Evolutionary conservation across 1,284 basidiomycete species (phyloP).

Genomic region (Earliella scabrosa): DNA sequence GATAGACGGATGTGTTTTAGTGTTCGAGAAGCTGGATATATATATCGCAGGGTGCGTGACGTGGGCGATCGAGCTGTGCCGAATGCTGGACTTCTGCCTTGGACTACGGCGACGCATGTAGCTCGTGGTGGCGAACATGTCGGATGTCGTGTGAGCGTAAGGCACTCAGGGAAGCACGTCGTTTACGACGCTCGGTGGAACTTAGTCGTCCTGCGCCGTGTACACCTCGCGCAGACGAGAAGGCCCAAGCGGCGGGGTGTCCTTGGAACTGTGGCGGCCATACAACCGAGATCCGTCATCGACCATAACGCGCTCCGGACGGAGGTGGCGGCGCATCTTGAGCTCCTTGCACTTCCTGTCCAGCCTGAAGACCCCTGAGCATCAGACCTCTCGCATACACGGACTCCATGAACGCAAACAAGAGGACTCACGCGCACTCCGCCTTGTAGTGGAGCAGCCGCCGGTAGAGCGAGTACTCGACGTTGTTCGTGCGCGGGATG

Average conservation of each 20-base stretch:
- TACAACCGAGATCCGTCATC: neutral
- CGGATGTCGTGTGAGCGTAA: too few species aligned
- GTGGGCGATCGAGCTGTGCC: too few species aligned
- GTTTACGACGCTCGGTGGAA: too few species aligned
- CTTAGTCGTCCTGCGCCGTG: too few species aligned
- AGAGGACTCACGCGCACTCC: neutral
- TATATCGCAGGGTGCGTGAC: too few species aligned
- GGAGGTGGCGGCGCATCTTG: neutral
- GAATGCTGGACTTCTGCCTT: too few species aligned
- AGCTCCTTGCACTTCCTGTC: neutral
- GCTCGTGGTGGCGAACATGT: too few species aligned
- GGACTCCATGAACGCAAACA: neutral
- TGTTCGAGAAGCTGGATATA: too few species aligned
- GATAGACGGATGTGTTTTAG: too few species aligned
- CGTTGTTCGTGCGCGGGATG: neutral
- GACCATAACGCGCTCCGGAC: neutral
- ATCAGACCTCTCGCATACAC: too few species aligned
- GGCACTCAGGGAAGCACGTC: too few species aligned
- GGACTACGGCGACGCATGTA: too few species aligned
- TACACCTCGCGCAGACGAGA: neutral
- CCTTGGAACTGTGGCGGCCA: neutral
- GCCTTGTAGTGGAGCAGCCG: neutral
- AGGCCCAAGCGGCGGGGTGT: neutral
- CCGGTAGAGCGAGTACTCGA: neutral
- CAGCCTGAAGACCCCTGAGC: neutral